Base-by-base conservation (phyloP, 2,329 filamentous ascomycete genomes). In the Stagonosporopsis vannaccii region DNA sequence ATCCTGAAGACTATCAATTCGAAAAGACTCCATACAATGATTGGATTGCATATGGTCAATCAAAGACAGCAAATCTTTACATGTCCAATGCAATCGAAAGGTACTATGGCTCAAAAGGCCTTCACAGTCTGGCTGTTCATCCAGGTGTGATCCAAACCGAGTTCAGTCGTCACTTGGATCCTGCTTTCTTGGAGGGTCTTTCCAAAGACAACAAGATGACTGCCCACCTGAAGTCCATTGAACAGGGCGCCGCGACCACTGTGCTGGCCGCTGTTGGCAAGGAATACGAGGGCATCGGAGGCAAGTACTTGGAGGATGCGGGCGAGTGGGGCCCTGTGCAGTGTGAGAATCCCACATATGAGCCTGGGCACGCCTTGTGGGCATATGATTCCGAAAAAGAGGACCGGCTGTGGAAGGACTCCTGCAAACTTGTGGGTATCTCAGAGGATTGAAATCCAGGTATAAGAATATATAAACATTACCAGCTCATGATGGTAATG, bases 21-120 rank as follows among this genome's bases (percentile, higher is more conserved):
- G 66, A 61, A 69, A 15, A 36, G 12, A 62, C 17, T 79, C 20
- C 79, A 56, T 66, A 66, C 45, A 22, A 58, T 12, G 33, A 73
- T 0, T 73, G 65, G 49, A 37, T 56, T 1, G 75, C 80, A 1
- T 86, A 86, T 59, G 78, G 75, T 0, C 79, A 82, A 58, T 74
- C 77, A 39, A 87, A 86, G 62, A 76, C 78, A 0, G 82, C 83
- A 8, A 84, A 82, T 54, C 76, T 85, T 23, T 82, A 78, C 61
- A 78, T 82, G 51, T 79, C 83, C 8, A 84, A 81, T 58, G 76
- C 83, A 52, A 75, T 85, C 23, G 82, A 85, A 28, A 75, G 82
- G 1, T 75, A 75, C 0, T 85, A 82, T 59, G 80, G 78, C 2
- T 23, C 66, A 0, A 62, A 70, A 3, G 78, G 79, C 9, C 58